A percentile compares a stretch with the other conserved stretches of the same genome.
These are phyloP conservation scores for Argentina anserina DNA, from an alignment of 306 rosid species.

Conservation along the genomic window DNA sequence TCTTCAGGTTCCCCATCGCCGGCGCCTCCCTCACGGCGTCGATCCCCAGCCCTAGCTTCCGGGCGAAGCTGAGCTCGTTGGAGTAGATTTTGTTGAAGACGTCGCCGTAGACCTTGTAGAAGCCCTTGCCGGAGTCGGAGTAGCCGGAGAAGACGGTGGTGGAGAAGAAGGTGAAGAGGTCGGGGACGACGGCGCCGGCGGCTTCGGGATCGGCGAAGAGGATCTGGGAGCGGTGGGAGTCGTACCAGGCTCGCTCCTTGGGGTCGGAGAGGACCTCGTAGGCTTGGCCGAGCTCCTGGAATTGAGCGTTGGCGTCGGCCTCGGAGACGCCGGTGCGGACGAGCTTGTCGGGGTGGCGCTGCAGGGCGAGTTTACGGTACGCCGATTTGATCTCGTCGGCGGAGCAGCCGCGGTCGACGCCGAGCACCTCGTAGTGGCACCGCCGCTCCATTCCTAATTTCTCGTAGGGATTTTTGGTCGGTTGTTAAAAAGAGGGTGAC, in stretches of 20 bases:
- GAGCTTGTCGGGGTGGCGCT: slow-evolving; percentile 95
- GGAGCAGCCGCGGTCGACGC: slow-evolving; percentile 48
- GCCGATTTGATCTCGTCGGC: slow-evolving; percentile 76
- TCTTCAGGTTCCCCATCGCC: slow-evolving; percentile 72
- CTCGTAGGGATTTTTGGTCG: neutral
- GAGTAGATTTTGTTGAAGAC: slow-evolving; percentile 62
- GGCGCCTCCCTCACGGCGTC: slow-evolving; percentile 65
- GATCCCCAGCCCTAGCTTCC: slow-evolving; percentile 54
- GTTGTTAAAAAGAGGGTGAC: neutral
- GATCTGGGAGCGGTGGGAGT: slow-evolving; percentile 90
- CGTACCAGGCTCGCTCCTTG: slow-evolving; percentile 94
- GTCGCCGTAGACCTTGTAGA: slow-evolving; percentile 68
- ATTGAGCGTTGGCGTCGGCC: slow-evolving; percentile 76
- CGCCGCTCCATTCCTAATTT: slow-evolving; percentile 43
- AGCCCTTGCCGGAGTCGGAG: slow-evolving; percentile 61
- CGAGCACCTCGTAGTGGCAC: slow-evolving; percentile 94
- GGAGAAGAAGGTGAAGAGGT: slow-evolving; percentile 91
- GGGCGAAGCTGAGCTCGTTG: slow-evolving; percentile 60
- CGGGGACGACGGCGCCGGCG: slow-evolving; percentile 47
- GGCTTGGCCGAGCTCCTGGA: slow-evolving; percentile 90
- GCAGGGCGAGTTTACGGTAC: slow-evolving; percentile 76
- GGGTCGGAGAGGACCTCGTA: slow-evolving; percentile 96
- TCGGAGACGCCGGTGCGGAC: slow-evolving; percentile 71
- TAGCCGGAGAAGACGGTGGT: slow-evolving; percentile 67
- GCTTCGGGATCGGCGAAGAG: slow-evolving; percentile 75